Evolutionary conservation across 176 grass and related monocot genomes (phyloP).

Genomic region (Puya raimondii): DNA sequence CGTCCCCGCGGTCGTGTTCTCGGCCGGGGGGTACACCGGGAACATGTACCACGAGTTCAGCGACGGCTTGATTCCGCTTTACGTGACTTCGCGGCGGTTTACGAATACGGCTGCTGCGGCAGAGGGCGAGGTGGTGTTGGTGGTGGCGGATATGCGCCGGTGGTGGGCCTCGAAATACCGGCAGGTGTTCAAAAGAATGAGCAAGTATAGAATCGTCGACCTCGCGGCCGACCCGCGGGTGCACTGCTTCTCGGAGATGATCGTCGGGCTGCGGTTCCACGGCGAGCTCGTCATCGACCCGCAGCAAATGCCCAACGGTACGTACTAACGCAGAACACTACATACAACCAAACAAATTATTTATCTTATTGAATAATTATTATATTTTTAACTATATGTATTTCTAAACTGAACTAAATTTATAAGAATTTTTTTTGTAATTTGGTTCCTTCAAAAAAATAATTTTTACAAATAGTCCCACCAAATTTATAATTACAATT

Average conservation of each 20-base stretch:
- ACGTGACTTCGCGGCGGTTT: constrained; percentile 78
- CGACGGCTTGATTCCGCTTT: constrained; percentile 89
- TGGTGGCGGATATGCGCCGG: constrained; percentile 69
- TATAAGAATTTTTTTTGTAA: no score
- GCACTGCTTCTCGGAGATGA: constrained; percentile 92
- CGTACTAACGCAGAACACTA: background rate
- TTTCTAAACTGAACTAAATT: no score
- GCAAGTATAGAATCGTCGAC: constrained; percentile 76
- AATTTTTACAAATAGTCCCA: no score
- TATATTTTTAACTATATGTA: no score
- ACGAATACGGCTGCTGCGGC: background rate
- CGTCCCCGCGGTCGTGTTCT: constrained; percentile 79
- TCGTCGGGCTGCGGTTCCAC: constrained; percentile 81
- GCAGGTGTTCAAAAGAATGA: constrained; percentile 56
- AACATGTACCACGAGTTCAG: constrained; percentile 99
- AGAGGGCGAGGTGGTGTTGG: constrained; percentile 71
- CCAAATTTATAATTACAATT: no score
- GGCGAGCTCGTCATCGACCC: constrained; percentile 90
- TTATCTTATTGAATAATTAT: no score
- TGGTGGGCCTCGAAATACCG: constrained; percentile 87
- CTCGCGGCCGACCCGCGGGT: constrained; percentile 67
- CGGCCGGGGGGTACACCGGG: constrained; percentile 94
- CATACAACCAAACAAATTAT: no score
- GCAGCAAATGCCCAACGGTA: constrained; percentile 74
- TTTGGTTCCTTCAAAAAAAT: no score